Evolutionary conservation across 495 filamentous ascomycete genomes (phyloP).

Genomic region (Aspergillus carlsbadensis): DNA sequence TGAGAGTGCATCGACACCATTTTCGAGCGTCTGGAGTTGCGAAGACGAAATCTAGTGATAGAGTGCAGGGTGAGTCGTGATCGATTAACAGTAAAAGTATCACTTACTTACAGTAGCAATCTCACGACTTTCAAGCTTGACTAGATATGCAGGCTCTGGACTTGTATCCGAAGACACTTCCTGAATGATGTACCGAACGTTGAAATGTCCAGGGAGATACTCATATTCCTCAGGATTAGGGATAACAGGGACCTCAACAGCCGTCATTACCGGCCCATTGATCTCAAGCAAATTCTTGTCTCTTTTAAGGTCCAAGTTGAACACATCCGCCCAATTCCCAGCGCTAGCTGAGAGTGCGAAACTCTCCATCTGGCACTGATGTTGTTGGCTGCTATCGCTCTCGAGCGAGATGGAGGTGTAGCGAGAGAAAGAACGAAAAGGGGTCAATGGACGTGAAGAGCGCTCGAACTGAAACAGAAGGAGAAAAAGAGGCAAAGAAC

Average conservation of each 20-base stretch:
- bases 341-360: neutral
- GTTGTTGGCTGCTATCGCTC: neutral
- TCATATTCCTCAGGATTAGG: slow-evolving; percentile 47
- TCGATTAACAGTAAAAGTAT: neutral
- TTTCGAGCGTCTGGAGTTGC: slow-evolving; percentile 30
- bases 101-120: slow-evolving; percentile 38
- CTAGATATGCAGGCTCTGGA: slow-evolving; percentile 34
- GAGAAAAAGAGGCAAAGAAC: slow-evolving; percentile 2
- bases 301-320: neutral
- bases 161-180: slow-evolving; percentile 18
- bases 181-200: slow-evolving; percentile 38
- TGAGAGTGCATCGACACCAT: slow-evolving; percentile 32
- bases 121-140: slow-evolving; percentile 48
- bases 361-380: neutral
- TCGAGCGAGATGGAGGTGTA: neutral
- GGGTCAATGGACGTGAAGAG: neutral
- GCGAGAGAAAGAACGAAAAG: neutral
- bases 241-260: slow-evolving; percentile 41
- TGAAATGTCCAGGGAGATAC: slow-evolving; percentile 45
- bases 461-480: neutral
- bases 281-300: neutral
- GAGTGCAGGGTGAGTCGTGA: neutral
- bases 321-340: neutral
- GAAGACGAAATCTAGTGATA: slow-evolving; percentile 26
- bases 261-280: neutral